Base-by-base conservation (phyloP, 2,329 filamentous ascomycete species). In the Anisogramma anomala region DNA sequence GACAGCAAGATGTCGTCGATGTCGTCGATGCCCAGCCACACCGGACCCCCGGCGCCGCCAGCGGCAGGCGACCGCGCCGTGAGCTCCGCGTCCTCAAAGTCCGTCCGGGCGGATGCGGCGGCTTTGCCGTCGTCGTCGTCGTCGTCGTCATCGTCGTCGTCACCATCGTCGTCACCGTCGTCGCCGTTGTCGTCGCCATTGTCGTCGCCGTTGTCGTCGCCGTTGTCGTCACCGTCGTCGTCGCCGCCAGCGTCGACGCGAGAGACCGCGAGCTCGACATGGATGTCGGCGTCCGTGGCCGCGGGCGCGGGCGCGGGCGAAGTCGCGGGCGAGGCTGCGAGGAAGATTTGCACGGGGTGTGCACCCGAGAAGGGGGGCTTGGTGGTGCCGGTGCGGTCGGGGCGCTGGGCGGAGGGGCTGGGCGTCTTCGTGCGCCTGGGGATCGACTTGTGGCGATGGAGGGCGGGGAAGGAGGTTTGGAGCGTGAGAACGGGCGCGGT, bases 21-120 rank as follows among this genome's bases (percentile, higher is more conserved):
- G 51, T 66, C 61, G 45, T 68, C 67, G 45, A 72, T 72, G 30
- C 51, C 47, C 4, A 48, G 35, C 44, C 43, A 44, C 19, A 49
- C 35, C 10, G 47, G 42, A 25, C 42, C 47, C 50, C 49, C 33
- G 45, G 50, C 10, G 48, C 34, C 45, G 61, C 57, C 28, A 23
- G 6, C 6, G 5, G 22, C 22, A n/a, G 53, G 47, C 23, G 63
- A 59, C 8, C 58, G 56, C 6, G 62, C 61, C 6, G 65, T 68
- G 20, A 58, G 53, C 32, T 62, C 58, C 3, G 53, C 55, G 18
- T 65, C 59, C 3, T 61, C 57, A 1, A 57, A 57, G 3, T 59
- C 50, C 4, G 41, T 47, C 3, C 28, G 22, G 26, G 13, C 7
- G 18, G 23, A 33, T 31, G 61, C 58, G 5, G 53, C 54, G 15